phyloP scores from a whole-genome alignment of 2,329 filamentous ascomycete genomes.

The Cercospora berteroae region DNA sequence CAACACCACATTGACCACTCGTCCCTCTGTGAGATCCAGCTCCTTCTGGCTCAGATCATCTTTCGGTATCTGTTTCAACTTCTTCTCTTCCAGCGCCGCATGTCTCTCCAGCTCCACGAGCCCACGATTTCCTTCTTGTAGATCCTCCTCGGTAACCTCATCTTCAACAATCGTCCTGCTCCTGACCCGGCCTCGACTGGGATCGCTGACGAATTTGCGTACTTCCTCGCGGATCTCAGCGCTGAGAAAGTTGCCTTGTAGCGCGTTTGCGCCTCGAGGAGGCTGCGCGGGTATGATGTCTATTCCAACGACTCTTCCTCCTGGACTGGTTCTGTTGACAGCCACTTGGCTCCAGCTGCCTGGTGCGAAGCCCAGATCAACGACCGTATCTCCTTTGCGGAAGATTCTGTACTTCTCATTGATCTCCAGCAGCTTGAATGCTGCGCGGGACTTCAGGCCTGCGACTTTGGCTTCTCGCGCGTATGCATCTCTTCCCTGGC shows the following conservation, averaged over 20 bases:
- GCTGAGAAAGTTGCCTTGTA: conserved; percentile 90
- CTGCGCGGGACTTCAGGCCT: conserved; percentile 83
- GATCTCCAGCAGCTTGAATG: conserved; percentile 91
- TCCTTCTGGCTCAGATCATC: conserved; percentile 28
- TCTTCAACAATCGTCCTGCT: conserved; percentile 30
- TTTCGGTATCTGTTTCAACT: conserved; percentile 11
- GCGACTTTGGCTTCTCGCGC: conserved; percentile 73
- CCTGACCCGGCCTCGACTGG: conserved; percentile 55
- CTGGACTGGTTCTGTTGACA: conserved; percentile 69
- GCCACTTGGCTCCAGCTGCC: conserved; percentile 75
- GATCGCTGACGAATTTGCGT: conserved; percentile 69
- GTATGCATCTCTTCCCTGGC: conserved; percentile 72
- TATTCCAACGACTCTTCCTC: conserved; percentile 76
- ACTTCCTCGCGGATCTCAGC: conserved; percentile 72
- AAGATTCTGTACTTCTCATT: conserved; percentile 80
- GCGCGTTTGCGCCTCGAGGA: conserved; percentile 84
- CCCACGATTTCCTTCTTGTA: conserved; percentile 50
- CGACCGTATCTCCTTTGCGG: conserved; percentile 74
- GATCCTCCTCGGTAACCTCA: conserved; percentile 40
- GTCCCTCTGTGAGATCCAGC: conserved; percentile 41
- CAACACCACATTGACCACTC: conserved; percentile 83
- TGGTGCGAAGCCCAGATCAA: conserved; percentile 82
- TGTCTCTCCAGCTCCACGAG: conserved; percentile 66
- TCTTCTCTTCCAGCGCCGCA: conserved; percentile 26
- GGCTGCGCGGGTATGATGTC: conserved; percentile 92